Evolutionary conservation across 176 grass and related monocot genomes (phyloP), one percentile per base, ranked within the genome.

Genomic region (Rhynchospora breviuscula): DNA sequence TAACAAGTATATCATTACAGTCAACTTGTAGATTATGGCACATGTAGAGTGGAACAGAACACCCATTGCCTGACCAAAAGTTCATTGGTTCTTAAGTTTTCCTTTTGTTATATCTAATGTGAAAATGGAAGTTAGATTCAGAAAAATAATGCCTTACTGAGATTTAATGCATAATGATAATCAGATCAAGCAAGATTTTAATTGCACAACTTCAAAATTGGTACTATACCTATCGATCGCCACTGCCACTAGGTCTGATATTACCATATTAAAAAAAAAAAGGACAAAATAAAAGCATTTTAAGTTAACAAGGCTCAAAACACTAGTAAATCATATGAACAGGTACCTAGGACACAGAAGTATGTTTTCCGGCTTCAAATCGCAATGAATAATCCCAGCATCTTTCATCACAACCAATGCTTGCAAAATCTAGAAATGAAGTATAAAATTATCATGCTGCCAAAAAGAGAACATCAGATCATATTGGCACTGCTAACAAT

Each of bases 361-460:
- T 81, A 99, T 99, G 86, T 99, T 99, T 90, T 99, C 97, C 12
- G 97, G 97, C 86, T 99, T 99, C 59, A 99, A 76, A 90, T 99
- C 97, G 88, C 97, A 99, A 89, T 99, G 97, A 83, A 99, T 99
- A 53, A 99, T 89, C 60, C 91, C 93, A 85, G 97, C 91, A 86
- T 95, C 90, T 90, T 99, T 99, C 97, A 96, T 95, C 61, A 96
- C 87, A 87, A 95, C 76, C 86, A 99, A 84, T 58, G 97, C 97
- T 81, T 90, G 84, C 89, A 99, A 88, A 89, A 99, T 99, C 97
- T 99, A 78, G 53, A 83, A 85, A 81, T 18, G 70, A 69, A 84
- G 60, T 13, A 84, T 60, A 69, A 63, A 82, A 56, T 22, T 17
- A 53, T 81, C 58, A 33, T 33, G 79, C 65, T 85, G 81, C 29